These are phyloP conservation scores for Claviceps purpurea DNA, from an alignment of 2,329 filamentous ascomycete species.

Conservation along the genomic window DNA sequence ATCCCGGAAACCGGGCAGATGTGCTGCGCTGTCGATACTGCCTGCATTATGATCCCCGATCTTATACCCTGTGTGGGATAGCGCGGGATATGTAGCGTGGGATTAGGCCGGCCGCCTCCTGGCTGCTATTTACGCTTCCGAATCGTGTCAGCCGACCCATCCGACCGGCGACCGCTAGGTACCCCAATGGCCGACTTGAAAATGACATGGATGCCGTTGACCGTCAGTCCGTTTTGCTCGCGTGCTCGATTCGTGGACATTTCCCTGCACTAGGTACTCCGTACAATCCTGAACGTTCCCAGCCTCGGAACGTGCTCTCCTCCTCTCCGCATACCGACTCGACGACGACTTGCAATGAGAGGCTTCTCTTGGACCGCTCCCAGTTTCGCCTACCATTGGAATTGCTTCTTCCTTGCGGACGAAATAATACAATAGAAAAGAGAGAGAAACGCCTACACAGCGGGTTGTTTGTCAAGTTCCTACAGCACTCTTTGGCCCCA, in stretches of 20 bases:
- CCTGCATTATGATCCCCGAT: background rate
- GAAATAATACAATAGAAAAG: background rate
- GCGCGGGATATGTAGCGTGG: background rate
- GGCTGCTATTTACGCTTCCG: background rate
- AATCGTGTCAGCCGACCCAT: background rate
- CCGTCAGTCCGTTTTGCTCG: background rate
- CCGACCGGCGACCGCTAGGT: background rate
- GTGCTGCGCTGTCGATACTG: background rate
- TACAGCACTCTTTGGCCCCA: background rate
- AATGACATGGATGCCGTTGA: conserved; percentile 1
- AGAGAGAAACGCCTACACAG: background rate
- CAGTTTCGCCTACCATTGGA: background rate
- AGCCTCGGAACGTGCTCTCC: background rate
- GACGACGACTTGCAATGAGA: background rate
- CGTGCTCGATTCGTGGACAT: too few relatives aligned
- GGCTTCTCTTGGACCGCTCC: background rate
- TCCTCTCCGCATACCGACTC: background rate
- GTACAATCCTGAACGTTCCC: too few relatives aligned
- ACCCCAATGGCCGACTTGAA: background rate
- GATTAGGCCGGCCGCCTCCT: background rate
- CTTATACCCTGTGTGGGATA: too few relatives aligned
- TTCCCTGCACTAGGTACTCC: too few relatives aligned
- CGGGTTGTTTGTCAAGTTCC: background rate
- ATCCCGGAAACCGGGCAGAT: background rate
- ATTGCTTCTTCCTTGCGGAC: background rate